These are phyloP conservation scores for Polygonum aviculare DNA, from an alignment of 148 eudicot species.

Conservation along the genomic window DNA sequence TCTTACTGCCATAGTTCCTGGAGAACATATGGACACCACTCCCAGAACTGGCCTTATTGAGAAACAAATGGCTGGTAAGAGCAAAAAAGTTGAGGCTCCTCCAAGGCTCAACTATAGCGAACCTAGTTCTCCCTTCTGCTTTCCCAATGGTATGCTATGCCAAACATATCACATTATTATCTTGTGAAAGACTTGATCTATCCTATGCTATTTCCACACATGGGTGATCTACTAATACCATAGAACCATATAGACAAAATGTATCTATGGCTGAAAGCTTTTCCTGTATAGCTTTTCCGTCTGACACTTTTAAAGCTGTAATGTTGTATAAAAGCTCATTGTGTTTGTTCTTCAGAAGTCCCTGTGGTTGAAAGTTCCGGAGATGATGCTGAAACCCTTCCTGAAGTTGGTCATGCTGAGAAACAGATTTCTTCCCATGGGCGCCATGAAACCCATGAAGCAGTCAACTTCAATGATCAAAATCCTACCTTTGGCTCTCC, in stretches of 20 bases:
- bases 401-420: background rate
- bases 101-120: slow-evolving; percentile 21
- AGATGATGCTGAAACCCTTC: background rate
- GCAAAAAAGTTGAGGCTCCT: slow-evolving; percentile 26
- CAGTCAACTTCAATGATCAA: slow-evolving; percentile 17
- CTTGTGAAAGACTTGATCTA: background rate
- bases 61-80: slow-evolving; percentile 22
- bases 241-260: background rate
- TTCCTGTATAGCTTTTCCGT: background rate
- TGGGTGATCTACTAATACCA: background rate
- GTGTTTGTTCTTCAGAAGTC: background rate
- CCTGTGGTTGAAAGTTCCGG: background rate
- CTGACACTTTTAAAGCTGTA: background rate
- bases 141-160: slow-evolving; percentile 29
- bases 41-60: slow-evolving; percentile 24
- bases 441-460: slow-evolving; percentile 19
- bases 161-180: slow-evolving; percentile 1
- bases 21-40: slow-evolving; percentile 20
- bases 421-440: slow-evolving; percentile 2
- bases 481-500: slow-evolving; percentile 34
- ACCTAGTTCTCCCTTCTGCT: slow-evolving; percentile 26
- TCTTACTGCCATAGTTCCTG: slow-evolving; percentile 15
- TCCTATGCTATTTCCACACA: background rate
- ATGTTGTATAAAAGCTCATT: background rate
- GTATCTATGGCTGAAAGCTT: background rate